Percentiles rank a stretch among this genome's conserved stretches.
Evolutionary conservation across 177 flowering plant genomes (phyloP).

Genomic region (Vitis hybrid): DNA sequence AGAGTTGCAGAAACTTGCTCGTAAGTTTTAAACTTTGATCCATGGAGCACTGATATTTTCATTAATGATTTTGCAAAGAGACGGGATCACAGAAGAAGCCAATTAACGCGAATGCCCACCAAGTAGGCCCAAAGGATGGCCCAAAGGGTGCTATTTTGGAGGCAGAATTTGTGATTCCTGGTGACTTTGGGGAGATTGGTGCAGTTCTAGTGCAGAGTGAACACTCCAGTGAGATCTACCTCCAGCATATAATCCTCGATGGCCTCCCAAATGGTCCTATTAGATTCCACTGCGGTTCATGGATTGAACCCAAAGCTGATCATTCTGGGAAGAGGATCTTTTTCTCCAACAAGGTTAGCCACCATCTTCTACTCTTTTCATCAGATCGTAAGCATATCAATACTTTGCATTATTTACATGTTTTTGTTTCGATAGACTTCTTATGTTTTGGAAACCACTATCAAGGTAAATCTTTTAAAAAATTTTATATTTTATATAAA

Average conservation of each 20-base stretch:
- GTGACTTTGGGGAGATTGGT: constrained; percentile 62
- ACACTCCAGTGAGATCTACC: constrained; percentile 66
- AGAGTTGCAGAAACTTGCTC: no score
- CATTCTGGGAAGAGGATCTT: constrained; percentile 58
- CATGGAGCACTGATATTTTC: neutral
- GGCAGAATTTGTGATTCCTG: constrained; percentile 33
- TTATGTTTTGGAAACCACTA: no score
- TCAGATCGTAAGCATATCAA: no score
- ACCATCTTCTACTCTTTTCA: no score
- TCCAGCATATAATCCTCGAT: constrained; percentile 45
- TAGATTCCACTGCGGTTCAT: constrained; percentile 46
- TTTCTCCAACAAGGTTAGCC: constrained; percentile 53
- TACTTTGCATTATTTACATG: no score
- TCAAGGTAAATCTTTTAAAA: no score
- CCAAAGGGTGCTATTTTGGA: constrained; percentile 43
- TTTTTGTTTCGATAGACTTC: no score
- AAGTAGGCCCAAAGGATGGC: neutral
- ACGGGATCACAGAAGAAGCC: constrained; percentile 52
- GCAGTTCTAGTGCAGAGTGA: constrained; percentile 63
- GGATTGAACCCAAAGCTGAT: constrained; percentile 60
- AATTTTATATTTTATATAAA: no score
- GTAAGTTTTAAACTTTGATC: neutral
- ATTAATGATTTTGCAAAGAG: constrained; percentile 26
- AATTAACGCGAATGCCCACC: constrained; percentile 42
- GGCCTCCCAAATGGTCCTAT: constrained; percentile 44